Base-by-base conservation (phyloP, 2,329 filamentous ascomycete species). In the Pseudogymnoascus sp. region DNA sequence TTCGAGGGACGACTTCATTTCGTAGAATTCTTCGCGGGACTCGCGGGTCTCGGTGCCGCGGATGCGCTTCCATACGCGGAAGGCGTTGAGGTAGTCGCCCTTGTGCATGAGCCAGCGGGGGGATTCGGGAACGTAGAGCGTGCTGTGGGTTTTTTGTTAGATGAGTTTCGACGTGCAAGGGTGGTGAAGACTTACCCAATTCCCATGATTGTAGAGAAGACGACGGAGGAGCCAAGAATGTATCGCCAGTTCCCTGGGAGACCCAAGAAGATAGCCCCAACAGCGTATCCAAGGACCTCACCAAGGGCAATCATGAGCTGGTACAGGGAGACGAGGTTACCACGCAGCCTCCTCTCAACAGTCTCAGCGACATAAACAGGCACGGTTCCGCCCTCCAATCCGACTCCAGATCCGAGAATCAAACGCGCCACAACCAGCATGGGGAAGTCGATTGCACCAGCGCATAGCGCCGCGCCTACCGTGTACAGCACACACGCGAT, bases 221-320 rank as follows among this genome's bases (percentile, higher is more conserved):
- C 70, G 1, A 90, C 79, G 0, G 87, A 90, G 1, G 84, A 88
- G 4, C 87, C 87, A 1, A 90, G 82, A 63, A 90, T 90, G 70
- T 84, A 89, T 37, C 87, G 80, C 87, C 87, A 90, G 75, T 86
- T 86, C 14, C 87, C 87, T 0, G 75, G 73, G 2, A 90, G 85
- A n/a, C 77, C 80, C 64, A 89, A 76, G 72, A 90, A 90, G 61
- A 90, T 89, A 53, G 87, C 87, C 0, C 84, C 87, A 1, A 90
- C 81, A 4, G 84, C 87, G 63, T 90, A 90, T 2, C 87, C 88
- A 1, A 90, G 76, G 2, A 90, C 87, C 67, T 90, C 87, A 28
- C 87, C 87, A 0, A 90, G 78, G 0, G 88, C 88, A 68, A 90
- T 90, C 73, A 88, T 89, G 73, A 90, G 83, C 69, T 90, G 88